Evolutionary conservation across 495 filamentous ascomycete genomes (phyloP), one percentile per base, ranked within the genome.

Genomic region (Penicillium psychrofluorescens): DNA sequence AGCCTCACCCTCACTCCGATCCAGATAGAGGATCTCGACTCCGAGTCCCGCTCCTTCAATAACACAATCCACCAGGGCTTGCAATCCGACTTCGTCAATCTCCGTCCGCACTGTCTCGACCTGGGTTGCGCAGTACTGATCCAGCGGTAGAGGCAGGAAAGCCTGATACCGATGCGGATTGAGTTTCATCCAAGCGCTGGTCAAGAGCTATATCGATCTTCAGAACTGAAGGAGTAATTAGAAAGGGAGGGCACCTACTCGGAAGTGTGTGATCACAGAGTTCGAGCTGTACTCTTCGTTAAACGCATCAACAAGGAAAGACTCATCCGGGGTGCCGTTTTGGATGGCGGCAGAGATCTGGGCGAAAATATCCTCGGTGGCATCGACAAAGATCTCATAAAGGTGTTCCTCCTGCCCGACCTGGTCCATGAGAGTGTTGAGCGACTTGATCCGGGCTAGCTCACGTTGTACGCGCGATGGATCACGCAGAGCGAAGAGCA

Each of bases 21-120:
- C 92, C 14, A 98, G 77, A 54, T 96, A 96, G 8, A 91, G 78
- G 35, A 97, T 81, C 55, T 96, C 87, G 8, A 96, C 78, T 8
- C 82, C 79, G 48, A 96, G 79, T 11, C 81, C 83, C 34, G 83
- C 83, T 7, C 43, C 57, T 28, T 86, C 84, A 40, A 96, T 78
- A 2, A 97, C 72, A 11, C 89, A 78, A 49, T 92, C 84, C 47
- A 86, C 75, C 41, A 95, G 68, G 29, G 85, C 77, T 46, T 78
- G 80, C 14, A 97, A 72, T 10, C 88, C 87, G 12, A 95, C 65
- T 61, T 95, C 83, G 33, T 98, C 92, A 45, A 98, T 92, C 67
- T 98, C 92, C 27, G 80, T 76, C 47, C 80, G 71, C 37, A 81
- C 76, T 0, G 84, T 81, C 50, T 94, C 86, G 49, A 97, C 81